Evolutionary conservation across 768 basidiomycete species (phyloP), one percentile per base, ranked within the genome.

Genomic region (Paxillus ammoniavirescens): DNA sequence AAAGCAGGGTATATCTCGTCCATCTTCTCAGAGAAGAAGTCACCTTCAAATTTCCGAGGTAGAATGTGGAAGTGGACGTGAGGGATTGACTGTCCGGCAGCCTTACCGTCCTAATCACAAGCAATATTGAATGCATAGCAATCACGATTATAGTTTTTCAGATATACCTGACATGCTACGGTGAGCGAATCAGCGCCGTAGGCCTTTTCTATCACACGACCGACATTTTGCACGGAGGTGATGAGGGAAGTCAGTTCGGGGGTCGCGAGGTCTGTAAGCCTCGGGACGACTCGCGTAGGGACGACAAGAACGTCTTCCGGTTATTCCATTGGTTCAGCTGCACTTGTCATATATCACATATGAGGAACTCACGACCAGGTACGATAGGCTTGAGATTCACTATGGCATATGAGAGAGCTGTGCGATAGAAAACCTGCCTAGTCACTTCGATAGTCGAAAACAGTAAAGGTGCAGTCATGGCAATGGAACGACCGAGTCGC

Each of bases 51-150:
- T 63, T 85, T 85, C 2, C 96, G 84, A 18, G 97, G 97, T 5
- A 99, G 72, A 28, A 98, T 72, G 66, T 99, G 97, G 61, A 97
- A 88, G 71, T 99, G 97, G n/a, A 98, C 92, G 65, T 98, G 97
- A 14, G 71, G 65, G 41, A 73, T 59, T 5, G 80, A 80, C 70
- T 89, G 87, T 0, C 93, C 94, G 1, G 94, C 90, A 13, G 89
- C 90, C 56, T 78, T 79, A 12, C 95, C 94, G 64, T 98, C 93
- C 91, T 93, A 61, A 13, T 41, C 8, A 47, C n/a, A 5, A 33
- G 31, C 12, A 4, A 21, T n/a, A 60, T 13, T 57, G 31, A 55
- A 49, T 49, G 21, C 37, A 38, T 41, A 43, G 53, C 28, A 26
- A 1, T 18, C 3, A 15, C 12, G 10, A 42, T 51, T 2, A 18